Conservation (phyloP, 192 early-diverging fungal species). For the Backusella liffmaniae region DNA sequence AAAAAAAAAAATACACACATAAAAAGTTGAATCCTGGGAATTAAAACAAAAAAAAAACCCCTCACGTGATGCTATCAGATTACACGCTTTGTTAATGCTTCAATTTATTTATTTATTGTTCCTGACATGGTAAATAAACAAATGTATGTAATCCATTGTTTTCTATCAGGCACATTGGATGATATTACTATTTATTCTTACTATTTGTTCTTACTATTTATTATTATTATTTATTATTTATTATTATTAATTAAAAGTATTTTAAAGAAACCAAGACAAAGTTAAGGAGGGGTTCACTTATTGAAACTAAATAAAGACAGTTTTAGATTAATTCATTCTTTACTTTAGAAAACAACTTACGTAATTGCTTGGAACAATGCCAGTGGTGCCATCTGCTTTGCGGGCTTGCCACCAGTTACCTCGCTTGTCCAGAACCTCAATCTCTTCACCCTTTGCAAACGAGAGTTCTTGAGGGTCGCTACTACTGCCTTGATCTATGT, state of each 20-base stretch:
- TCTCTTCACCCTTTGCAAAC: conserved; percentile 82
- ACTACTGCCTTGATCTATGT: conserved; percentile 75
- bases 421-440: conserved; percentile 86
- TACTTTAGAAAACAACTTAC: conserved; percentile 3
- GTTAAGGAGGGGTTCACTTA: not conserved
- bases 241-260: not conserved
- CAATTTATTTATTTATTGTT: not conserved
- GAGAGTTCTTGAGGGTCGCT: conserved; percentile 89
- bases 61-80: not conserved
- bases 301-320: not conserved
- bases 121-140: not conserved
- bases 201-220: too few species aligned
- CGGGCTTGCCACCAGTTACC: conserved; percentile 98
- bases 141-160: not conserved
- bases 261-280: not conserved
- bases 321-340: not conserved
- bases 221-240: not conserved
- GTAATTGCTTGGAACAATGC: conserved; percentile 93
- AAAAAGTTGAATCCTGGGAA: not conserved
- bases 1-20: not conserved
- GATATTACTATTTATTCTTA: not conserved
- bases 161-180: not conserved
- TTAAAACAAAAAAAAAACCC: not conserved
- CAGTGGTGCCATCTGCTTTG: conserved; percentile 71
- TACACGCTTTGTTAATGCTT: too few species aligned